Base-by-base conservation (phyloP, 164 flowering plant species). In the Protea cynaroides region DNA sequence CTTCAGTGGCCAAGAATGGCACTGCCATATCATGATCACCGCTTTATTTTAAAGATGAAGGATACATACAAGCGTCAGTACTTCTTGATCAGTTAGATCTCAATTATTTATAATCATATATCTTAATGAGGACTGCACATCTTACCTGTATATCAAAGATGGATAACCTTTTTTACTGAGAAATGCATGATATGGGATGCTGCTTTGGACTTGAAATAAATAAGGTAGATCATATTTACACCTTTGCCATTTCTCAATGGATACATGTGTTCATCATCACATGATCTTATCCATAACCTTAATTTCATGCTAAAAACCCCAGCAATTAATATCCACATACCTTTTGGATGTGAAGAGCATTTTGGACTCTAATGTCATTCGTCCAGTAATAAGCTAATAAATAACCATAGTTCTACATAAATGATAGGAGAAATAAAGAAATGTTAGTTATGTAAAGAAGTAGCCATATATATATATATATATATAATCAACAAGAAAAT, bases 341-440 rank as follows among this genome's bases (percentile, higher is more conserved):
- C 83, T 84, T 59, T 40, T 55, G 40, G 19, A 80, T 49, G 25
- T 79, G 74, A 4, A 84, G 81, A 0, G 82, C 86, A 25, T 69
- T 59, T 7, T 59, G 83, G 12, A 84, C 88, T 1, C 34, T 58
- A 0, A 65, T 57, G 37, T 80, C 62, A 18, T 83, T 80, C 3
- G 65, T 72, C 87, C 86, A 86, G 38, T 57, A 62, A 21, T 34
- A 21, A 25, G 68, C n/a, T 0, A 75, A 77, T 57, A 71, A 0
- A 25, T 77, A 74, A 3, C 19, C 66, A 62, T 80, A 70, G 21
- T 14, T 13, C 84, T 83, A 50, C 36, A 66, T n/a, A n/a, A n/a
- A n/a, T n/a, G n/a, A 47, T 46, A 57, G 47, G 49, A 59, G 25
- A 8, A 24, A 61, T n/a, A 50, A 53, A 14, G 21, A 36, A 46